Evolutionary conservation across 495 filamentous ascomycete genomes (phyloP).

Genomic region (Neurospora sp.): DNA sequence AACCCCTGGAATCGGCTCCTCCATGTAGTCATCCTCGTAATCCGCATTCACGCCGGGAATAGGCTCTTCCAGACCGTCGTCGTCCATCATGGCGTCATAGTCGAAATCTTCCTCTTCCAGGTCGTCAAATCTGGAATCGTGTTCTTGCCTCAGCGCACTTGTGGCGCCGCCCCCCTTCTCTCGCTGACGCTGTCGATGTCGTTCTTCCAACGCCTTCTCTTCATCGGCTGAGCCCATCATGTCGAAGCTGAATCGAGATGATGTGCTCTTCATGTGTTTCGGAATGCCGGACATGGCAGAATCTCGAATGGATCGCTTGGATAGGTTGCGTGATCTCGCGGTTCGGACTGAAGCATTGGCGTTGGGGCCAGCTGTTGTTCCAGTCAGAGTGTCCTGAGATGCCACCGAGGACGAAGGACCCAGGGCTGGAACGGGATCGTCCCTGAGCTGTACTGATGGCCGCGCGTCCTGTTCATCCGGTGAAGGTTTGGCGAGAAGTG

Average conservation of each 20-base stretch:
- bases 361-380: conserved; percentile 1
- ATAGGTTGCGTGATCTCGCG: conserved; percentile 19
- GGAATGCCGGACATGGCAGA: conserved; percentile 45
- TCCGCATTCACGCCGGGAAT: conserved; percentile 68
- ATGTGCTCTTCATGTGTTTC: conserved; percentile 74
- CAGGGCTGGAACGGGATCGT: conserved; percentile 14
- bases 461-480: conserved; percentile 6
- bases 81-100: conserved; percentile 58
- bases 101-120: conserved; percentile 61
- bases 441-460: conserved; percentile 30
- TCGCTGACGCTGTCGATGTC: conserved; percentile 62
- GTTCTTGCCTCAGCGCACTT: conserved; percentile 1
- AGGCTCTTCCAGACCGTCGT: conserved; percentile 62
- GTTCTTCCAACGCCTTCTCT: conserved; percentile 77
- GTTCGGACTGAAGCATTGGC: conserved; percentile 19
- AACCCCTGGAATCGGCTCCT: conserved; percentile 20
- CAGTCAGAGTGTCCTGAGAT: conserved; percentile 20
- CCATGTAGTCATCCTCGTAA: conserved; percentile 39
- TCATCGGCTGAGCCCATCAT: conserved; percentile 74
- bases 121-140: conserved; percentile 43
- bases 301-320: conserved; percentile 30
- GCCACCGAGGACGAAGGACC: conserved; percentile 20
- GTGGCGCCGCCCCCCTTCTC: conserved; percentile 29
- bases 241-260: conserved; percentile 87
- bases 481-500: not conserved